Evolutionary conservation across 768 basidiomycete species (phyloP), one percentile per base, ranked within the genome.

Genomic region (Boletus reticulatus): DNA sequence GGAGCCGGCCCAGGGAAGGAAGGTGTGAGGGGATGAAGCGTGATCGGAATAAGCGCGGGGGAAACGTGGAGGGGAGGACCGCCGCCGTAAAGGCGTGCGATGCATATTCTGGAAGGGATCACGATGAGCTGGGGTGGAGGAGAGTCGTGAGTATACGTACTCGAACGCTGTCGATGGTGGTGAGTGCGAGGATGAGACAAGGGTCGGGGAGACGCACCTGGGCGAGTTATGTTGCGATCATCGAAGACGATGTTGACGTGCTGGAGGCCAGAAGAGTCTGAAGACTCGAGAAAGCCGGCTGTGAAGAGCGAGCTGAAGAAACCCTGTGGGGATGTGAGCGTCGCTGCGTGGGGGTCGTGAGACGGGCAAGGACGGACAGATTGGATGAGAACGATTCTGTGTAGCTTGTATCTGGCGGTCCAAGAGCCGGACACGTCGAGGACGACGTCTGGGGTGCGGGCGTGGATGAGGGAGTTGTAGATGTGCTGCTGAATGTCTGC

Each of bases 301-400:
- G 88, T 91, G 72, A 96, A 97, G 20, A 97, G 80, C 32, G 90
- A 86, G 46, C 84, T 80, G 73, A 96, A 95, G 79, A 93, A 97
- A 12, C 89, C 94, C 87, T 90, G 63, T 1, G 61, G 37, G 48
- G 57, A 38, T 42, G 50, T 62, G 27, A 44, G 57, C 43, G n/a
- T n/a, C n/a, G n/a, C n/a, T n/a, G n/a, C n/a, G 44, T 7, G 32
- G 27, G 22, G 53, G 41, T 19, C 19, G 16, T 5, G 32, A 17
- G 24, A 13, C 8, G 1, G 19, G 31, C 7, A 12, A 4, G 32
- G 43, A 80, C 84, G 52, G 52, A 91, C 92, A 10, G 92, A 85
- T 71, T 96, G 94, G 42, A 93, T 92, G 56, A 96, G 84, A 38
- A 97, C 84, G 50, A 95, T 87, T 24, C 85, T 81, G 71, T 97